Base-by-base conservation (phyloP, 164 flowering plant genomes). In the Vitis cinerea region DNA sequence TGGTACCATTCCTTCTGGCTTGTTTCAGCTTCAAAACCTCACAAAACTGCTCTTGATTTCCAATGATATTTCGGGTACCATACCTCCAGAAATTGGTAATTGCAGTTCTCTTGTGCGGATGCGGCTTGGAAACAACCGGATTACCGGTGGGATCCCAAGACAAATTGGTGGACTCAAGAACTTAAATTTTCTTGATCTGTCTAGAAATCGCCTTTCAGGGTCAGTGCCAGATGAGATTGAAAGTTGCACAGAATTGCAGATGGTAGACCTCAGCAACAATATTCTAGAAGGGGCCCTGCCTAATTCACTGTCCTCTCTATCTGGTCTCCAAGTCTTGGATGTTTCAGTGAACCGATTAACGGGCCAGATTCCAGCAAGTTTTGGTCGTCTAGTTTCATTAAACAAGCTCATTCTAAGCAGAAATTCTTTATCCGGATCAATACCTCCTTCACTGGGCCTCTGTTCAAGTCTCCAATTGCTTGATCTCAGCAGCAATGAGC, bases 31-130 rank as follows among this genome's bases (percentile, higher is more conserved):
- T 6, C 74, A 61, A 9, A 92, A 91, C 68, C 80, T 94, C 61
- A 89, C 95, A 9, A 94, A 92, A 75, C 81, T 94, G 54, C 86
- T 94, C 15, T 72, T 94, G 80, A 76, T 94, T 31, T 84, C 84
- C 5, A 92, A 94, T 74, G 91, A 84, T 23, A 78, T 94, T 14
- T 90, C 97, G 0, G 99, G 99, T 50, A 31, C 75, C 2, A 86
- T 94, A 13, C 98, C 99, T 0, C 76, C 73, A 0, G 92, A 89
- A 61, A 83, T 94, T 16, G 95, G 96, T 15, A 75, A 80, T 37
- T 83, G 88, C 65, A 81, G 74, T 37, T 88, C 96, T 16, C 89
- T 94, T 13, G 71, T 90, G 44, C 78, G 98, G 59, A 65, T 92
- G 12, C 75, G 98, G 62, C 85, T 92, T 14, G 86, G 78, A 0